Conservation (phyloP, 805 yeast genomes). For the Lipomyces starkeyi region DNA sequence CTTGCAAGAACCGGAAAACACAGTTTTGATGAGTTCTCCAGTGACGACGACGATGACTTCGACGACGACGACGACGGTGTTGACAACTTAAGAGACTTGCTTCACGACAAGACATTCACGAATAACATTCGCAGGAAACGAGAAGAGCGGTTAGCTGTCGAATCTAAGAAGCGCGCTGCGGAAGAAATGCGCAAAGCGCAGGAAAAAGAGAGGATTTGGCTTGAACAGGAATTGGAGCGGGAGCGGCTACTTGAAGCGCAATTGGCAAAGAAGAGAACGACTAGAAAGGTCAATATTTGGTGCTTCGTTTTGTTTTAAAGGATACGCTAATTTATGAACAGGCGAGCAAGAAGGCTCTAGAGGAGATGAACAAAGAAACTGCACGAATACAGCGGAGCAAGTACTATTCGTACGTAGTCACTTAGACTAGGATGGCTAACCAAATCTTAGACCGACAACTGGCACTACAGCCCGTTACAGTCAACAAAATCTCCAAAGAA, state of each 20-base stretch:
- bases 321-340: not conserved
- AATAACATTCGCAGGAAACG: not conserved
- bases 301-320: no score
- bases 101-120: conserved; percentile 6
- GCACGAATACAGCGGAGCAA: conserved; percentile 34
- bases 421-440: not conserved
- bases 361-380: conserved; percentile 33
- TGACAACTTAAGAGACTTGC: conserved; percentile 3
- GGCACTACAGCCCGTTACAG: conserved; percentile 25
- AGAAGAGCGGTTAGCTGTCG: conserved; percentile 7
- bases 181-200: conserved; percentile 10
- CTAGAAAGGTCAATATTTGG: conserved; percentile 10
- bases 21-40: not conserved
- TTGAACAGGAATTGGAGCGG: conserved; percentile 17
- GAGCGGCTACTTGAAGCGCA: conserved; percentile 6
- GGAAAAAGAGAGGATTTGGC: conserved; percentile 9
- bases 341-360: conserved; percentile 37
- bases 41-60: not conserved
- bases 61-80: not conserved
- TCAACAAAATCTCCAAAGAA: conserved; percentile 19
- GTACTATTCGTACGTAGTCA: not conserved
- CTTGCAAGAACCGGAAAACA: not conserved
- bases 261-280: not conserved
- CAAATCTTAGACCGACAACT: conserved; percentile 24
- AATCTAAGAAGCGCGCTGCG: conserved; percentile 6